Percentiles rank a stretch among this genome's conserved stretches.
These are phyloP conservation scores for Porcisia hertigi DNA, from an alignment of 208 protist species.

Conservation along the genomic window DNA sequence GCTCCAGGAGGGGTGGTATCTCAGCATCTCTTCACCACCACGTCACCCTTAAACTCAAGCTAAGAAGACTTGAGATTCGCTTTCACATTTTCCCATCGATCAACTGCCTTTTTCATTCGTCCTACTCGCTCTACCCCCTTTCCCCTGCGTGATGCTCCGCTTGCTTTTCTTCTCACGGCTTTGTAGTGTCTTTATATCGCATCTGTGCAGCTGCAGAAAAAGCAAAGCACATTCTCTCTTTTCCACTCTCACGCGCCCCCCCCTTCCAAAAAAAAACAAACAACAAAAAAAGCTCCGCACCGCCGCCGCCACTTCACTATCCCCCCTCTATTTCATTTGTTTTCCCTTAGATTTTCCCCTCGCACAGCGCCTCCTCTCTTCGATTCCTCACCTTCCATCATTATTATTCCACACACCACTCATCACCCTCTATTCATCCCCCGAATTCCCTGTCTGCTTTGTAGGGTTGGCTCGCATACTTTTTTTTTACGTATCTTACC, in stretches of 20 bases:
- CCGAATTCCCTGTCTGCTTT: not conserved
- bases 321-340: not conserved
- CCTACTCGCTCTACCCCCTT: not conserved
- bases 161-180: not conserved
- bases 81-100: not conserved
- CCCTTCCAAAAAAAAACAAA: not conserved
- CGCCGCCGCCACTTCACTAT: not conserved
- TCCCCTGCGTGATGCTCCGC: not conserved
- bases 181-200: not conserved
- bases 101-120: not conserved
- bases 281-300: conserved; percentile 1
- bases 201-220: conserved; percentile 1
- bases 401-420: not conserved
- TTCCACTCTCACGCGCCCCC: not conserved
- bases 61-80: not conserved
- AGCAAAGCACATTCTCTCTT: not conserved
- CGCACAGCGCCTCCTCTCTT: conserved; percentile 3
- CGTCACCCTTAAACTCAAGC: not conserved
- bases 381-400: not conserved
- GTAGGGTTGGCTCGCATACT: conserved; percentile 6
- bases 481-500: not conserved
- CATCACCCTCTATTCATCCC: not conserved
- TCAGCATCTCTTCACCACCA: not conserved
- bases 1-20: not conserved
- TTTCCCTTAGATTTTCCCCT: conserved; percentile 11